Percentiles rank a stretch among this genome's conserved stretches.
phyloP scores from a whole-genome alignment of 2,329 filamentous ascomycete species.

The Leptosphaerulina australis region DNA sequence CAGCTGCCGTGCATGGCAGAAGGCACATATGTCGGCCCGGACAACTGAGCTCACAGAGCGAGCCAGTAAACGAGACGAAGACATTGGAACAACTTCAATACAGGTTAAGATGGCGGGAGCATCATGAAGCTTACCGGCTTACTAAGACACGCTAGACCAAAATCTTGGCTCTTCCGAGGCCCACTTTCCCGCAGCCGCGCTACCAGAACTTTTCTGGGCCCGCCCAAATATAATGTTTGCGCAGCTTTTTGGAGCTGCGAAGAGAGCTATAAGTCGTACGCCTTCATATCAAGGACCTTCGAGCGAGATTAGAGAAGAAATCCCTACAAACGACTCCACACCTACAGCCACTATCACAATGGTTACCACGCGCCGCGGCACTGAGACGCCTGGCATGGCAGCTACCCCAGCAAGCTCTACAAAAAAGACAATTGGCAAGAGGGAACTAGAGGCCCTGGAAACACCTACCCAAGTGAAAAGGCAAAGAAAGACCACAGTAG shows the following conservation, averaged over 20 bases:
- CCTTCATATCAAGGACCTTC: conserved; percentile 34
- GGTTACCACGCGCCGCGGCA: conserved; percentile 46
- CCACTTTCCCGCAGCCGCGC: conserved; percentile 20
- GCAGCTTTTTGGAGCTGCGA: conserved; percentile 39
- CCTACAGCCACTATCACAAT: conserved; percentile 28
- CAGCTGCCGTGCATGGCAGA: conserved; percentile 28
- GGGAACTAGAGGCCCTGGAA: conserved; percentile 37
- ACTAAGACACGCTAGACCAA: conserved; percentile 1
- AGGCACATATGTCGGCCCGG: conserved; percentile 23
- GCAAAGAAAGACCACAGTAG: conserved; percentile 30
- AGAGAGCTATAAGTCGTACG: conserved; percentile 39
- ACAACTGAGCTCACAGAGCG: conserved; percentile 15
- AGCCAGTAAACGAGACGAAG: conserved; percentile 21
- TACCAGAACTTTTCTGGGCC: conserved; percentile 15
- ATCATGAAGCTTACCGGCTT: conserved; percentile 4
- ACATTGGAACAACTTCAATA: conserved; percentile 23
- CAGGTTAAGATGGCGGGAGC: background rate
- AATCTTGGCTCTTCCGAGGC: conserved; percentile 18
- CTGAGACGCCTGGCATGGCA: conserved; percentile 32
- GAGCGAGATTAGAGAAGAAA: conserved; percentile 24
- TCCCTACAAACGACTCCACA: conserved; percentile 19
- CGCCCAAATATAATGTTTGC: conserved; percentile 37
- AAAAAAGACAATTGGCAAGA: conserved; percentile 34
- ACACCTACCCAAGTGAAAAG: conserved; percentile 40
- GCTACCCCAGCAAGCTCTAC: conserved; percentile 35